Conservation (phyloP, 2,329 filamentous ascomycete genomes). For the Ophiostoma sp. region DNA sequence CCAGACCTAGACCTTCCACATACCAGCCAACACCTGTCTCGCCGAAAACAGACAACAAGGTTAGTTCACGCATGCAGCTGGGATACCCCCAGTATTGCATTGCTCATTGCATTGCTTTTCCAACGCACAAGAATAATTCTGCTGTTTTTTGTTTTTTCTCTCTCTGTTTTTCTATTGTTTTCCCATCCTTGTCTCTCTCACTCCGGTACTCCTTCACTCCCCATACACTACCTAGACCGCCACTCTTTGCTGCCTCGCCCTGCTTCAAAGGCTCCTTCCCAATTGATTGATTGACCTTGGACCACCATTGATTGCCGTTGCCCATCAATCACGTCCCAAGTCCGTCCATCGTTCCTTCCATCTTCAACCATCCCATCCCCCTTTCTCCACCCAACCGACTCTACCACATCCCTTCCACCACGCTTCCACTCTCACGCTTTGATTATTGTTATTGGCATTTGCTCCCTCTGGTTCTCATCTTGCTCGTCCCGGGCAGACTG, state of each 20-base stretch:
- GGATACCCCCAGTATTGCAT: not conserved
- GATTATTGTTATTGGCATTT: not conserved
- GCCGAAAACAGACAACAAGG: slow-evolving; percentile 11
- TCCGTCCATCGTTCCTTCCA: not conserved
- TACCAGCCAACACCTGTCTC: slow-evolving; percentile 10
- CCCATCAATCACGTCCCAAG: not conserved
- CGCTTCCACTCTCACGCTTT: not conserved
- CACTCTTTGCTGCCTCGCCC: not conserved
- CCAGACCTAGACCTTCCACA: not conserved
- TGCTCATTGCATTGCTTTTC: not conserved
- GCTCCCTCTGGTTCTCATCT: not conserved
- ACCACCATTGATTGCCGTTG: not conserved
- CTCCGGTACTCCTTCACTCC: not conserved
- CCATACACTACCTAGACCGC: not conserved
- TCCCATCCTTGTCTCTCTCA: not conserved
- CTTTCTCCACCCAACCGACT: not conserved
- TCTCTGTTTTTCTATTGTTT: not conserved
- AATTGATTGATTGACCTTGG: too few species aligned
- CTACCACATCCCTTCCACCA: not conserved
- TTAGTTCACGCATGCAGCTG: slow-evolving; percentile 11
- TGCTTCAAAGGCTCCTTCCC: not conserved
- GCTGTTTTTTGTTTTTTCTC: too few species aligned
- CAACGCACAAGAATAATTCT: too few species aligned
- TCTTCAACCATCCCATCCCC: not conserved
- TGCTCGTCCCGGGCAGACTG: not conserved